Evolutionary conservation across 305 asterid species (phyloP).

Genomic region (Fraxinus floribunda): DNA sequence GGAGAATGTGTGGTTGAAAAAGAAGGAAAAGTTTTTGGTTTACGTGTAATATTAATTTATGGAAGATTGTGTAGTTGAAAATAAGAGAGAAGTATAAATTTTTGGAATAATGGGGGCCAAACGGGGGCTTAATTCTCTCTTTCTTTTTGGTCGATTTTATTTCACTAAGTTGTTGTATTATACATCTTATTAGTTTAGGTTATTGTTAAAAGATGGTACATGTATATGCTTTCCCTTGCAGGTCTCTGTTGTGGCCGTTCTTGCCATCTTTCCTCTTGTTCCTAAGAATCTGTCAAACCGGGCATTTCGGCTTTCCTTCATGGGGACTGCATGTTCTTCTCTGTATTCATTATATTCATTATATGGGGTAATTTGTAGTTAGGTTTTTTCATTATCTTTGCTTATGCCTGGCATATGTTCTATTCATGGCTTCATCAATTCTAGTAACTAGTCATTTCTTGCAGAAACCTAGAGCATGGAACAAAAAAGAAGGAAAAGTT

Average conservation of each 20-base stretch:
- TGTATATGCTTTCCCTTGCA: slow-evolving; percentile 27
- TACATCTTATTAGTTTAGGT: not conserved
- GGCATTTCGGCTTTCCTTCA: slow-evolving; percentile 77
- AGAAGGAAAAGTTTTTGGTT: too few species aligned
- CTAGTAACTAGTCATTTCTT: slow-evolving; percentile 17
- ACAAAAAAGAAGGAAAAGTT: slow-evolving; percentile 13
- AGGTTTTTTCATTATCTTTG: not conserved
- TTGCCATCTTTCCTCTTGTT: slow-evolving; percentile 77
- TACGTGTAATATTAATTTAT: too few species aligned
- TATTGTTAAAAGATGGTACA: not conserved
- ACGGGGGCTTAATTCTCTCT: not conserved
- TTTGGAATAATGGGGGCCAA: too few species aligned
- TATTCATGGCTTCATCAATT: slow-evolving; percentile 10
- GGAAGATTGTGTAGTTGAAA: too few species aligned
- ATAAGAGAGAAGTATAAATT: too few species aligned
- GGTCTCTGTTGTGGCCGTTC: slow-evolving; percentile 79
- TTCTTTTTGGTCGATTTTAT: slow-evolving; percentile 3
- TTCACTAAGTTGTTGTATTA: slow-evolving; percentile 7
- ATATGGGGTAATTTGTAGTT: slow-evolving; percentile 67
- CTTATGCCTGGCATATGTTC: slow-evolving; percentile 8
- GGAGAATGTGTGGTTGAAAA: too few species aligned
- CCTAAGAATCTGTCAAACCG: slow-evolving; percentile 74
- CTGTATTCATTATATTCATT: slow-evolving; percentile 69
- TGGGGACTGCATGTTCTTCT: slow-evolving; percentile 82
- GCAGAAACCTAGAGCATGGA: slow-evolving; percentile 98